These are phyloP conservation scores for Chytridium lagenaria DNA, from an alignment of 371 early-diverging fungal genomes.

Conservation along the genomic window DNA sequence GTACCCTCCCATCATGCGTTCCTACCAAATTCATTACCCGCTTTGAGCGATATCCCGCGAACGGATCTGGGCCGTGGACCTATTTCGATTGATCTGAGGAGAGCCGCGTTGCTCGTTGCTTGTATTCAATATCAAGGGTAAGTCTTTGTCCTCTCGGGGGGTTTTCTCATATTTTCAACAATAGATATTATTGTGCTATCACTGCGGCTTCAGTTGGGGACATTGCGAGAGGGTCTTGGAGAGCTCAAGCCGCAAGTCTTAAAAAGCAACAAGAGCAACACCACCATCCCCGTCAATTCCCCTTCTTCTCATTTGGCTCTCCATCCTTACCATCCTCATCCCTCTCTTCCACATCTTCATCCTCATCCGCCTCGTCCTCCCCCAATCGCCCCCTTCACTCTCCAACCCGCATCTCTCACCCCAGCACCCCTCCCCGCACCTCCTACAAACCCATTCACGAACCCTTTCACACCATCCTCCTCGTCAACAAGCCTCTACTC, in stretches of 20 bases:
- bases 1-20: not conserved
- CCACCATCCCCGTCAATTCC: too few species aligned
- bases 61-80: not conserved
- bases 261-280: too few species aligned
- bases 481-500: too few species aligned
- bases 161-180: not conserved
- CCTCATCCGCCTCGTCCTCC: not conserved
- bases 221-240: slow-evolving; percentile 1
- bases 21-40: not conserved
- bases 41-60: not conserved
- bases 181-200: slow-evolving; percentile 5
- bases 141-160: not conserved
- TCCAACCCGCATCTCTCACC: not conserved
- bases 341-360: not conserved
- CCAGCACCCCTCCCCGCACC: too few species aligned
- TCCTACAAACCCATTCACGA: too few species aligned
- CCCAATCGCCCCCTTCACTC: not conserved
- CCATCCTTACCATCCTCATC: not conserved
- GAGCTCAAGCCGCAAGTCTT: not conserved
- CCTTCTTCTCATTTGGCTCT: too few species aligned
- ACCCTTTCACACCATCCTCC: too few species aligned
- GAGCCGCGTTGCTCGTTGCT: not conserved
- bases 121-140: slow-evolving; percentile 13
- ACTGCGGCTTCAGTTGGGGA: not conserved
- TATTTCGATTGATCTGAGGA: not conserved